These are phyloP conservation scores for Picea glauca DNA, from an alignment of 75 land plant species.

Conservation along the genomic window DNA sequence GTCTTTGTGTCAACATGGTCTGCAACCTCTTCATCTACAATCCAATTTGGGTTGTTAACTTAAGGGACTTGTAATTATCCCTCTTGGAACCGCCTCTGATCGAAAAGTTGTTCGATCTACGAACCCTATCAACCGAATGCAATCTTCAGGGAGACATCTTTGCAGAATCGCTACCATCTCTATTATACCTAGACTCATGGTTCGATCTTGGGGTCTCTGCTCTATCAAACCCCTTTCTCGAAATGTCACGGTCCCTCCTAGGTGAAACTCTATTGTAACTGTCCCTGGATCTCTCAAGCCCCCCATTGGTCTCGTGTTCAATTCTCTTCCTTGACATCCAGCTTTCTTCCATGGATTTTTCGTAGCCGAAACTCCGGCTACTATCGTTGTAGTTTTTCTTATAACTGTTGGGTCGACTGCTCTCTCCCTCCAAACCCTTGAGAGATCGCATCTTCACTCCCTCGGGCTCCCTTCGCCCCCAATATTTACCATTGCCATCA, in stretches of 20 bases:
- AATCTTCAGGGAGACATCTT: conserved; percentile 3
- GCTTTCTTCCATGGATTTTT: conserved; percentile 30
- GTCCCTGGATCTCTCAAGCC: conserved; percentile 21
- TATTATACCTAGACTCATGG: neutral
- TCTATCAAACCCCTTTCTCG: conserved; percentile 39
- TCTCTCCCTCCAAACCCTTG: conserved; percentile 4
- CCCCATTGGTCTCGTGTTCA: conserved; percentile 29
- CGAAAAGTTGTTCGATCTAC: no score
- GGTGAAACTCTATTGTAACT: neutral
- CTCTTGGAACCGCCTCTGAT: no score
- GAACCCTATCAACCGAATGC: neutral
- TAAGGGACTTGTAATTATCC: no score
- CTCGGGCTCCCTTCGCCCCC: conserved; percentile 27
- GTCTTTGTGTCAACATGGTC: no score
- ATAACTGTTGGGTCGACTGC: conserved; percentile 24
- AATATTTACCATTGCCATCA: conserved; percentile 20
- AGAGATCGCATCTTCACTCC: conserved; percentile 16
- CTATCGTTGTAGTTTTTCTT: conserved; percentile 17
- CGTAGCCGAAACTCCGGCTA: conserved; percentile 26
- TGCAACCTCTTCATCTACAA: no score
- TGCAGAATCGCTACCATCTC: conserved; percentile 4
- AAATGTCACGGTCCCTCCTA: neutral
- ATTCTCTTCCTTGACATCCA: conserved; percentile 33
- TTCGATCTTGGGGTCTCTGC: neutral
- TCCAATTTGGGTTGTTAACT: no score